Evolutionary conservation across 1,284 basidiomycete species (phyloP).

Genomic region (Cryptococcus maquisensis): DNA sequence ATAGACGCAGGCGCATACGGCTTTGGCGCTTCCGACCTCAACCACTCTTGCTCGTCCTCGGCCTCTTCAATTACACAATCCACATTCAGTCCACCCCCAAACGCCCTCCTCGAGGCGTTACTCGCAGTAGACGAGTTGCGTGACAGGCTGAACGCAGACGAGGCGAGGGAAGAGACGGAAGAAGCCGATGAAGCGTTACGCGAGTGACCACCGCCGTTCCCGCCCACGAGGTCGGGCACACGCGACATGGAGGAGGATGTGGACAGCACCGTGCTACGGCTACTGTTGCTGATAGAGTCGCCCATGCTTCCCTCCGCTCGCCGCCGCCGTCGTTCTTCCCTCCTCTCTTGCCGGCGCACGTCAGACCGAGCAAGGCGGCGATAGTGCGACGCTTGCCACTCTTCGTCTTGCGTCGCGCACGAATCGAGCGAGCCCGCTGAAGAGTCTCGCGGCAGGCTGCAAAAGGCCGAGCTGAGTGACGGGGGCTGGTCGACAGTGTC

Average conservation of each 20-base stretch:
- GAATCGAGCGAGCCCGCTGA: neutral
- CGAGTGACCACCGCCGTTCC: constrained; percentile 25
- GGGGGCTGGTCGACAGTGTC: constrained; percentile 11
- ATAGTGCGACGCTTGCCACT: constrained; percentile 42
- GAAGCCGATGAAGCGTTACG: constrained; percentile 33
- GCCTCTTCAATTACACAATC: constrained; percentile 41
- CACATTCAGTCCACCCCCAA: constrained; percentile 24
- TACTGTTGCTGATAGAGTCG: constrained; percentile 18
- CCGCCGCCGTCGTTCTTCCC: constrained; percentile 34
- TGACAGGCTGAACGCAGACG: constrained; percentile 26
- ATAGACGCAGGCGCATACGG: constrained; percentile 6
- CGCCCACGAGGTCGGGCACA: constrained; percentile 37
- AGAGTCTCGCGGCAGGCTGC: constrained; percentile 19
- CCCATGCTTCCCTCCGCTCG: constrained; percentile 28
- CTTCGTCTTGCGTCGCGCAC: constrained; percentile 8
- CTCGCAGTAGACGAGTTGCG: constrained; percentile 32
- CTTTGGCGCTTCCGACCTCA: constrained; percentile 14
- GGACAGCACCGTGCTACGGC: constrained; percentile 22
- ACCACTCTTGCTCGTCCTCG: constrained; percentile 36
- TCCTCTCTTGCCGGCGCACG: constrained; percentile 32
- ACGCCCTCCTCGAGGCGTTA: constrained; percentile 25
- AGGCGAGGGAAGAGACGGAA: constrained; percentile 28
- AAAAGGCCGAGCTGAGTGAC: constrained; percentile 15
- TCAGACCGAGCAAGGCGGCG: constrained; percentile 42
- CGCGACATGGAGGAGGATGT: constrained; percentile 22